Conservation (phyloP, 805 yeast genomes). For the Candida germanica region DNA sequence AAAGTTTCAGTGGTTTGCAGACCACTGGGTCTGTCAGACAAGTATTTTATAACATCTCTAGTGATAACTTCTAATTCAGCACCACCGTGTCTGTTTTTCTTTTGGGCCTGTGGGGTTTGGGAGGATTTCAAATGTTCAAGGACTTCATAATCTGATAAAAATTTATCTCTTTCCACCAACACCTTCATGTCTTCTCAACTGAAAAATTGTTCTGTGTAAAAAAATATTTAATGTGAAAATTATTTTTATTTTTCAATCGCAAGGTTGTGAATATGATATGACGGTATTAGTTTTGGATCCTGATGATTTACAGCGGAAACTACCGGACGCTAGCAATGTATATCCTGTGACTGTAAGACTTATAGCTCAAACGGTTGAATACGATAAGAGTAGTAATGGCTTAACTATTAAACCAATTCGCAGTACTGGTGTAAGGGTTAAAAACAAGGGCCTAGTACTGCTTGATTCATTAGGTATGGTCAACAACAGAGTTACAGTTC, state of each 20-base stretch:
- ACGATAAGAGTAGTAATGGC: constrained; percentile 9
- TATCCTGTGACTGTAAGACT: constrained; percentile 21
- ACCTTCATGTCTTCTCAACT: constrained; percentile 33
- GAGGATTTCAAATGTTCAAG: constrained; percentile 48
- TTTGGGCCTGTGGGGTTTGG: constrained; percentile 29
- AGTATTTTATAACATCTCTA: constrained; percentile 43
- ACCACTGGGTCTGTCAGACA: constrained; percentile 27
- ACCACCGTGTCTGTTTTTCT: constrained; percentile 40
- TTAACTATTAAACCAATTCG: constrained; percentile 1
- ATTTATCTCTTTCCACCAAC: constrained; percentile 48
- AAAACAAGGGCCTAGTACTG: background rate
- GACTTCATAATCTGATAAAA: constrained; percentile 68
- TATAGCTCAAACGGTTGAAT: constrained; percentile 25
- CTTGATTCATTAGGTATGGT: background rate
- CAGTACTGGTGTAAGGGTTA: background rate
- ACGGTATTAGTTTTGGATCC: constrained; percentile 31
- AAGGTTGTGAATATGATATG: constrained; percentile 17
- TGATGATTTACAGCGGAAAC: constrained; percentile 15
- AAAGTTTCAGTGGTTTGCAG: constrained; percentile 23
- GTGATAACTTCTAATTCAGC: constrained; percentile 47
- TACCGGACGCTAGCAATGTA: constrained; percentile 23
- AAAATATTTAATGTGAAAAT: too few relatives aligned
- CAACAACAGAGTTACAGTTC: background rate
- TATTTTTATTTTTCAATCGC: too few relatives aligned
- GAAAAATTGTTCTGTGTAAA: too few relatives aligned